Base-by-base conservation (phyloP, 2,329 filamentous ascomycete genomes). In the Mycosphaerelloides madeirae region DNA sequence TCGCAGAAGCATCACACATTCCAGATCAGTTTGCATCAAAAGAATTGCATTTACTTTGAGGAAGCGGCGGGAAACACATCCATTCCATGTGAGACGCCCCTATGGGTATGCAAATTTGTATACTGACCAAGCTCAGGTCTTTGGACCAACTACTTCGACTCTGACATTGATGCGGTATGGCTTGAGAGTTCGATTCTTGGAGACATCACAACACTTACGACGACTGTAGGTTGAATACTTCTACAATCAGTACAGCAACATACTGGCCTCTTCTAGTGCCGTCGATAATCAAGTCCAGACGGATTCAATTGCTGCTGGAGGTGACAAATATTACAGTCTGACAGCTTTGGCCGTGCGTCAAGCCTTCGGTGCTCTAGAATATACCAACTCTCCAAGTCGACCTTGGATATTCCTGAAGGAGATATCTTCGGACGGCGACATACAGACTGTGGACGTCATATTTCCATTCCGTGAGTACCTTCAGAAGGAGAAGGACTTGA, bases 381-480 rank as follows among this genome's bases (percentile, higher is more conserved):
- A 76, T n/a, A 69, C 69, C 28, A 75, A 73, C 22, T 75, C 70
- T 0, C 46, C 65, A 2, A 64, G 71, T 9, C 69, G 71, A 20
- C 65, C 64, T 14, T 74, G 73, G 40, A 54, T 71, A 11, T 81
- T 80, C 58, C 62, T 80, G 48, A 80, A 80, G 54, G 77, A 80
- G 49, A 80, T 80, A 14, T 76, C 73, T 2, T 58, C 54, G 6
- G 60, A 65, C 32, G 61, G 63, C 5, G 63, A 65, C 37, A 53
- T 61, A 31, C 59, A 63, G 18, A 63, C 61, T 7, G 61, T 61
- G 8, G 61, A 64, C 48, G 59, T 65, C 22, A 64, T 63, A 33
- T 65, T 61, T 45, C 62, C 62, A 3, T 58, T 58, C 40, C 55
- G n/a, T n/a, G n/a, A n/a, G n/a, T n/a, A n/a, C n/a, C n/a, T n/a